Conservation (phyloP, 768 basidiomycete species). For the Boletus reticuloceps region DNA sequence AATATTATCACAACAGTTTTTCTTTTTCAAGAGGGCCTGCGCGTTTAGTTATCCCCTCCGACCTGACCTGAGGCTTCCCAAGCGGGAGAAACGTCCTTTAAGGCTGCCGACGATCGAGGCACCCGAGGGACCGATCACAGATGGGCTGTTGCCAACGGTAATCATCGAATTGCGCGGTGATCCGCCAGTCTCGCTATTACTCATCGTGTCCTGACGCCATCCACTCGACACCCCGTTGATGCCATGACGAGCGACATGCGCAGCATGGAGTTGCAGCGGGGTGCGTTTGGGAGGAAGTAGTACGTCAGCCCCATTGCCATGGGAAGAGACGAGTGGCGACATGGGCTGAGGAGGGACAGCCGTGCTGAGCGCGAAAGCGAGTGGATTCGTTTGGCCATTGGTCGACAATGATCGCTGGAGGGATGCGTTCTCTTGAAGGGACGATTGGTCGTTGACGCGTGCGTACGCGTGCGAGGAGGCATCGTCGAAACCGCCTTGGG, state of each 20-base stretch:
- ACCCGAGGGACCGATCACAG: slow-evolving; percentile 38
- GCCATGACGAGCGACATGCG: slow-evolving; percentile 78
- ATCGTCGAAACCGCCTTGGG: slow-evolving; percentile 55
- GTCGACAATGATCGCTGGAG: slow-evolving; percentile 44
- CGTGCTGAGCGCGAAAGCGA: slow-evolving; percentile 52
- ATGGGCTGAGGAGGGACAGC: slow-evolving; percentile 45
- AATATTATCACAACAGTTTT: neutral
- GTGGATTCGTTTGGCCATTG: slow-evolving; percentile 38
- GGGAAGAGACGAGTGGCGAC: slow-evolving; percentile 34
- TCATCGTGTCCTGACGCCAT: slow-evolving; percentile 52
- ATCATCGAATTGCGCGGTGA: slow-evolving; percentile 77
- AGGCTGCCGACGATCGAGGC: slow-evolving; percentile 65
- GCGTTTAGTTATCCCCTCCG: slow-evolving; percentile 29
- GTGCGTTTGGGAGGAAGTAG: slow-evolving; percentile 52
- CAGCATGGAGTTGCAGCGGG: slow-evolving; percentile 75
- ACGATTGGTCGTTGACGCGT: slow-evolving; percentile 45
- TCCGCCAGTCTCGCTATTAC: slow-evolving; percentile 39
- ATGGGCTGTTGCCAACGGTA: slow-evolving; percentile 56
- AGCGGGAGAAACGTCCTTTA: slow-evolving; percentile 71
- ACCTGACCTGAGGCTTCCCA: slow-evolving; percentile 66
- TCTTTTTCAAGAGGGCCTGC: neutral
- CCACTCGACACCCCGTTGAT: slow-evolving; percentile 80
- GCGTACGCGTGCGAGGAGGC: slow-evolving; percentile 38
- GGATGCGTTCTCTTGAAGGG: slow-evolving; percentile 47
- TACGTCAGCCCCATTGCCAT: slow-evolving; percentile 8